Evolutionary conservation across 331 rosid genomes (phyloP).

Genomic region (Quercus tomentella): DNA sequence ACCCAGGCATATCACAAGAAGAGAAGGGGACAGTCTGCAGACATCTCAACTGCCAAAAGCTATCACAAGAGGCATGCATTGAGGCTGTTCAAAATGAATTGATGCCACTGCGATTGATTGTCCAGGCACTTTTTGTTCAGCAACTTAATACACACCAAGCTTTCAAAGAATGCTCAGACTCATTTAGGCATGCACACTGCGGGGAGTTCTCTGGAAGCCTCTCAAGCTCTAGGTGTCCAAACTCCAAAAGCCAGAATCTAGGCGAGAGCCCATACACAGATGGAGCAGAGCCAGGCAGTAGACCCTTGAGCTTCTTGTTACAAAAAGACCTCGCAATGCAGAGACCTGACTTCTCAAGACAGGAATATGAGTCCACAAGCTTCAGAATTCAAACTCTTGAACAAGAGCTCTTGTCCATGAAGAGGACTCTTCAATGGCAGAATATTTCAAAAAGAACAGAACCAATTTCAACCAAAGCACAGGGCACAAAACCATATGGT

Average conservation of each 20-base stretch:
- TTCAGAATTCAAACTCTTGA: conserved; percentile 74
- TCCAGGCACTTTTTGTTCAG: conserved; percentile 82
- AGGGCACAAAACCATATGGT: conserved; percentile 32
- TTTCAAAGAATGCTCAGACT: conserved; percentile 79
- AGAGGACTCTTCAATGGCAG: conserved; percentile 59
- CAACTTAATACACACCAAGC: conserved; percentile 74
- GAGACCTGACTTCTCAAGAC: conserved; percentile 43
- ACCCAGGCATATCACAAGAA: conserved; percentile 54
- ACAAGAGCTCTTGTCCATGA: conserved; percentile 67
- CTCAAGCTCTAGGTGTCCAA: conserved; percentile 55
- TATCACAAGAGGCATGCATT: conserved; percentile 79
- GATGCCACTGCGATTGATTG: conserved; percentile 81
- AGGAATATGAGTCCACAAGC: conserved; percentile 78
- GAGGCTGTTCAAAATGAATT: conserved; percentile 86
- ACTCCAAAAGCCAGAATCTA: conserved; percentile 53
- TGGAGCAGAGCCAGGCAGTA: conserved; percentile 38
- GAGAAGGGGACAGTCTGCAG: conserved; percentile 79
- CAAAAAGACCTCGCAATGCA: conserved; percentile 47
- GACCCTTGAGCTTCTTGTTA: conserved; percentile 57
- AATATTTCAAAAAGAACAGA: conserved; percentile 42
- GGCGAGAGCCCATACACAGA: conserved; percentile 60
- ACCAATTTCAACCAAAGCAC: conserved; percentile 27
- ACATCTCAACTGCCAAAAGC: conserved; percentile 64
- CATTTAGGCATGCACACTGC: conserved; percentile 53
- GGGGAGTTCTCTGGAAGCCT: conserved; percentile 70